Evolutionary conservation across 2,329 filamentous ascomycete species (phyloP), one percentile per base, ranked within the genome.

Genomic region (Trichoderma atroviride): DNA sequence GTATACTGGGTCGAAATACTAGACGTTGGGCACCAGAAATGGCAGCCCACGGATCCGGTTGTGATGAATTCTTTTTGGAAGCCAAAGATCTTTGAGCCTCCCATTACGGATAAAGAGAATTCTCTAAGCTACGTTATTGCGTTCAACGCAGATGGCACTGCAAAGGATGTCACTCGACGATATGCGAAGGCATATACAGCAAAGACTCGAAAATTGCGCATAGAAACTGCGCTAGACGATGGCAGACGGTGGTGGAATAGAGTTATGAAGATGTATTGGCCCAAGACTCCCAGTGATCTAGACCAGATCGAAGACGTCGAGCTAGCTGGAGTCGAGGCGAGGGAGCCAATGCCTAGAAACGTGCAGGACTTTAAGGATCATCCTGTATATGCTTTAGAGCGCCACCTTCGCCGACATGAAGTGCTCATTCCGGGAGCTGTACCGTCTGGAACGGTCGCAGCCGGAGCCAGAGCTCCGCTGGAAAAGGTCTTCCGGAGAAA

Each of bases 1-100:
- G 86, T 98, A 3, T 98, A 94, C 77, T 99, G 96, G 96, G 91
- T 97, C 0, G 96, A 99, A 80, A 90, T 93, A 4, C 92, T 97
- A 72, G 94, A 97, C 72, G 84, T 89, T 65, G 91, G 92, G 0
- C 88, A 93, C 72, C 92, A 97, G 77, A 97, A 93, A 82, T 99
- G 96, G 96, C 88, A 97, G 68, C 87, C 93, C 0, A 88, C 96
- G 47, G 96, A 99, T 77, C 89, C 94, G 0, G 80, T 97, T 0
- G 93, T 96, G 2, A 97, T 94, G 0, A 85, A 88, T 68, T 91
- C 72, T 0, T 88, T 97, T 67, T 92, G 90, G 77, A 94, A 92
- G 70, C 88, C 93, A 0, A 86, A 85, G 35, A 89, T 87, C 58
- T 83, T 99, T 33, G 96, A 99, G 76, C 96, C 96, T 0, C 93